Evolutionary conservation across 257 asterid genomes (phyloP).

Genomic region (Gentiana dahurica): DNA sequence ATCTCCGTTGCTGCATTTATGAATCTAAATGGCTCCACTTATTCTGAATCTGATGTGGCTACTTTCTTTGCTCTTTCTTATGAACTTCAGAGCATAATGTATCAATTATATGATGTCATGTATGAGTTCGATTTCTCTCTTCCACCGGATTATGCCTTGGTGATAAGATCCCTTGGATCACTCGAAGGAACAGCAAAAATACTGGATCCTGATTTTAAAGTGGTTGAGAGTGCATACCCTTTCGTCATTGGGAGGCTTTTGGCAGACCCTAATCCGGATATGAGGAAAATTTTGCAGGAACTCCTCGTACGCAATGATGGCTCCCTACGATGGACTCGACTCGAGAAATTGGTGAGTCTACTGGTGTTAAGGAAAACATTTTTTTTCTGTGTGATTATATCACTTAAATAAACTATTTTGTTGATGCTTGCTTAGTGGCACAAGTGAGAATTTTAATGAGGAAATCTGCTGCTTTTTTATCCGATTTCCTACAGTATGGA

Average conservation of each 20-base stretch:
- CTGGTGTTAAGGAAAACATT: background rate
- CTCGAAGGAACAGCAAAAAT: slow-evolving; percentile 98
- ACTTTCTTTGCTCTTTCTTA: background rate
- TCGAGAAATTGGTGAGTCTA: slow-evolving; percentile 70
- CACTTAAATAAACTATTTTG: background rate
- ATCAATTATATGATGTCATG: slow-evolving; percentile 76
- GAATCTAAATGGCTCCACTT: background rate
- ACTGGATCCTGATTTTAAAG: slow-evolving; percentile 92
- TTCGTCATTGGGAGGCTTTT: slow-evolving; percentile 86
- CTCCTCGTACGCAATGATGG: slow-evolving; percentile 90
- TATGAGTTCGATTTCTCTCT: slow-evolving; percentile 90
- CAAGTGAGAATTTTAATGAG: background rate
- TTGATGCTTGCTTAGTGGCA: background rate
- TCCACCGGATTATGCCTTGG: slow-evolving; percentile 97
- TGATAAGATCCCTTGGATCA: slow-evolving; percentile 92
- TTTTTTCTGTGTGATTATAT: background rate
- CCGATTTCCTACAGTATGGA: too few relatives aligned
- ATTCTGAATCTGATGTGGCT: background rate
- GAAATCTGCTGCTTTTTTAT: too few relatives aligned
- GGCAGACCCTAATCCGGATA: slow-evolving; percentile 88
- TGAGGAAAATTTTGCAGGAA: slow-evolving; percentile 92
- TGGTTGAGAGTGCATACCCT: slow-evolving; percentile 97
- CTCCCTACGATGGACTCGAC: slow-evolving; percentile 87
- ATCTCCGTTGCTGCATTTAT: background rate
- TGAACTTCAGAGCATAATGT: slow-evolving; percentile 63